Conservation (phyloP, 2,329 filamentous ascomycete genomes). For the Colletotrichum sp. region DNA sequence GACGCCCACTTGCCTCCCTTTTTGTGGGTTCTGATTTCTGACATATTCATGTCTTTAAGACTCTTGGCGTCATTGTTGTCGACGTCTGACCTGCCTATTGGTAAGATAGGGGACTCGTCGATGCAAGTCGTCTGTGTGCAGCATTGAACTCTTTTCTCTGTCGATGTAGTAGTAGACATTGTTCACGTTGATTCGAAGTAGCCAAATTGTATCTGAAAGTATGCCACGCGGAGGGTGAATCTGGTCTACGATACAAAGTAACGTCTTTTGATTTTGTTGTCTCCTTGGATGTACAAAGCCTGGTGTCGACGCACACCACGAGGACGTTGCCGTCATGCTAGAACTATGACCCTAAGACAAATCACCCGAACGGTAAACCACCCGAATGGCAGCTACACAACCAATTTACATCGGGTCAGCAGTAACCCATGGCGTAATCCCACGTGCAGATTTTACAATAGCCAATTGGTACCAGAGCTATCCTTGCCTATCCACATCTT, state of each 20-base stretch:
- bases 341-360: background rate
- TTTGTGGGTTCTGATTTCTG: rapidly evolving
- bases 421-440: no score
- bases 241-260: background rate
- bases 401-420: background rate
- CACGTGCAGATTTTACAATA: background rate
- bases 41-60: background rate
- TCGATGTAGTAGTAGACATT: background rate
- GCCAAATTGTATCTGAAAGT: background rate
- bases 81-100: background rate
- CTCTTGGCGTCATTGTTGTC: background rate
- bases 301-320: background rate
- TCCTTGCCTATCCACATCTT: background rate
- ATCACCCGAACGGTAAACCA: background rate
- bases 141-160: background rate
- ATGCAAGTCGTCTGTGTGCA: background rate
- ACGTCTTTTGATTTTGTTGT: background rate
- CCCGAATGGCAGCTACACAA: background rate
- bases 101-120: background rate
- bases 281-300: background rate
- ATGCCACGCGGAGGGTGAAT: background rate
- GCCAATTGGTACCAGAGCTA: background rate
- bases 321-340: background rate
- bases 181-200: background rate
- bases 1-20: background rate